Conservation (phyloP, 306 rosid genomes). For the Trichosanthes cucumerina region DNA sequence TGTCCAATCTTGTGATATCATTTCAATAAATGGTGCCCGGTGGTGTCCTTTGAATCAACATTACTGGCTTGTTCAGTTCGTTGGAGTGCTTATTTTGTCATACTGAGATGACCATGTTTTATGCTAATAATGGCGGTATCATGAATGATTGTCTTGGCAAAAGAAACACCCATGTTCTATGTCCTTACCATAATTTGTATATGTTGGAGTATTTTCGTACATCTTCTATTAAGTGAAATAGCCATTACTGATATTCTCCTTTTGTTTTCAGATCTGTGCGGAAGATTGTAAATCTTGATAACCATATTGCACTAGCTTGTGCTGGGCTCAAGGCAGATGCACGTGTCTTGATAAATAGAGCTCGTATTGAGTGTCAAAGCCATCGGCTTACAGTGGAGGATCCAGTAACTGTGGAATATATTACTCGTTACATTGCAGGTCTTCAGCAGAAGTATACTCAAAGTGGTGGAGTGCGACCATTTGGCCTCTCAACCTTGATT, state of each 20-base stretch:
- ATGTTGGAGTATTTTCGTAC: not conserved
- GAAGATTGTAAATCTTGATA: conserved; percentile 53
- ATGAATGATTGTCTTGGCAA: not conserved
- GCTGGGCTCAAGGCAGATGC: conserved; percentile 99
- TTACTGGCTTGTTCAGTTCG: not conserved
- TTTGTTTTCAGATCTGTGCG: conserved; percentile 35
- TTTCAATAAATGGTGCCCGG: not conserved
- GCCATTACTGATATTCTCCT: not conserved
- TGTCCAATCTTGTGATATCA: not conserved
- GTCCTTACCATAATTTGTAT: not conserved
- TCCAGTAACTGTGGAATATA: conserved; percentile 90
- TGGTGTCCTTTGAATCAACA: not conserved
- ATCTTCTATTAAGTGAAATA: not conserved
- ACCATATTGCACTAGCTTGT: conserved; percentile 77
- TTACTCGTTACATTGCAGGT: conserved; percentile 92
- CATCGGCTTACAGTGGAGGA: conserved; percentile 96
- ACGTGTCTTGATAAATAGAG: conserved; percentile 78
- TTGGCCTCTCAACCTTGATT: conserved; percentile 93
- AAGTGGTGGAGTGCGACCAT: conserved; percentile 96
- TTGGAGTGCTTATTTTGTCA: not conserved
- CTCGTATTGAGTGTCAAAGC: conserved; percentile 92
- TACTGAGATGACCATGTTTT: not conserved
- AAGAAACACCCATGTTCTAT: not conserved
- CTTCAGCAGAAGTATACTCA: conserved; percentile 99
- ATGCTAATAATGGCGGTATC: not conserved